A percentile compares a stretch with the other conserved stretches of the same genome.
Conservation (phyloP, 2,329 filamentous ascomycete genomes). For the Aspergillus pseudoviridinutans region DNA sequence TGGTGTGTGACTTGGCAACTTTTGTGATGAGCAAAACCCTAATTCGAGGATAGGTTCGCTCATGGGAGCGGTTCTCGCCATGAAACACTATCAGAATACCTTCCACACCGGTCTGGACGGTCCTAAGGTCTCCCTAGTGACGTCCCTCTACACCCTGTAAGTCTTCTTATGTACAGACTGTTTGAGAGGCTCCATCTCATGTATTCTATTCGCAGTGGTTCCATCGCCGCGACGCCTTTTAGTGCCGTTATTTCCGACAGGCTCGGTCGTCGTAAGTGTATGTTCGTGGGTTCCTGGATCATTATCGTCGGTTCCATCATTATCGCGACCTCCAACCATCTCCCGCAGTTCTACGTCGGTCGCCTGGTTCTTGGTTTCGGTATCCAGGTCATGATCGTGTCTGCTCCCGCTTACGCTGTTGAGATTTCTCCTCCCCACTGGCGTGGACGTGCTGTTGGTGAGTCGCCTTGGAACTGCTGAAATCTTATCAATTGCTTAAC, state of each 20-base stretch:
- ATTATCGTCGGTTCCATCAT: slow-evolving; percentile 47
- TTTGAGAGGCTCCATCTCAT: background rate
- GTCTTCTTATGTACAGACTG: slow-evolving; percentile 11
- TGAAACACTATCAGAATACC: slow-evolving; percentile 33
- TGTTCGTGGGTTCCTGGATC: slow-evolving; percentile 44
- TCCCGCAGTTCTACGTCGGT: slow-evolving; percentile 44
- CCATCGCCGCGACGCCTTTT: slow-evolving; percentile 32
- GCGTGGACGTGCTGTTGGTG: slow-evolving; percentile 47
- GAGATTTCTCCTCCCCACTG: slow-evolving; percentile 50
- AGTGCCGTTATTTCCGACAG: slow-evolving; percentile 46
- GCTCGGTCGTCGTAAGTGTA: slow-evolving; percentile 43
- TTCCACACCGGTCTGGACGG: slow-evolving; percentile 41
- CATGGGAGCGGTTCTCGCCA: slow-evolving; percentile 28
- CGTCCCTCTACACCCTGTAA: slow-evolving; percentile 49
- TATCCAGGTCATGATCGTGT: slow-evolving; percentile 48
- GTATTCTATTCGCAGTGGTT: slow-evolving; percentile 34
- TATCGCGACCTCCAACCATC: slow-evolving; percentile 34
- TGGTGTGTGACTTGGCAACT: slow-evolving; percentile 7
- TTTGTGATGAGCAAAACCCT: background rate
- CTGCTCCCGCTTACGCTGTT: slow-evolving; percentile 47
- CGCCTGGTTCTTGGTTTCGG: slow-evolving; percentile 48
- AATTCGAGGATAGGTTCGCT: slow-evolving; percentile 19
- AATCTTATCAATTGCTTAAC: background rate
- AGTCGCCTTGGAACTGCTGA: slow-evolving; percentile 16
- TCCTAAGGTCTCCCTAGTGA: slow-evolving; percentile 37